These are phyloP conservation scores for Xylona heveae DNA, from an alignment of 495 filamentous ascomycete species.

Conservation along the genomic window DNA sequence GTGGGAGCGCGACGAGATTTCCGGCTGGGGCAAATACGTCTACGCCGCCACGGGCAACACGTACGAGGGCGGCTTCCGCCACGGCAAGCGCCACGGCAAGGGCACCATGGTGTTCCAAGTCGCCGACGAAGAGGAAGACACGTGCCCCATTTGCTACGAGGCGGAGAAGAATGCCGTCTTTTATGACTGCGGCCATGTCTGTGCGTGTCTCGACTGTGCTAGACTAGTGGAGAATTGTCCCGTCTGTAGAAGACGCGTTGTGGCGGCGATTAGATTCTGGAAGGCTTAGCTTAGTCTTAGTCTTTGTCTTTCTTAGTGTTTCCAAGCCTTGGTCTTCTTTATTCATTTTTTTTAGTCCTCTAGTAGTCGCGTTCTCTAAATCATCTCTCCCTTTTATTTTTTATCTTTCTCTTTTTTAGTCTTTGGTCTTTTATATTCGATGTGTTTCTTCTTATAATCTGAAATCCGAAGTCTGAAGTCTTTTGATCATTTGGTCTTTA, in stretches of 20 bases:
- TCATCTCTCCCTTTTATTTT: too few relatives aligned
- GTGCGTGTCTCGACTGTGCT: constrained; percentile 39
- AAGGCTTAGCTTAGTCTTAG: too few relatives aligned
- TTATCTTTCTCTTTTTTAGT: not conserved
- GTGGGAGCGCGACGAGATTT: constrained; percentile 31
- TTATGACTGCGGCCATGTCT: constrained; percentile 45
- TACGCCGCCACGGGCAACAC: constrained; percentile 39
- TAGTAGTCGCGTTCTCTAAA: too few relatives aligned
- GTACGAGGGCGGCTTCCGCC: constrained; percentile 40
- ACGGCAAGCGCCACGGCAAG: constrained; percentile 37
- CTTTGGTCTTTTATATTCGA: not conserved
- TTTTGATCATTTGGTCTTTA: not conserved
- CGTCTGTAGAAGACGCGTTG: constrained; percentile 42
- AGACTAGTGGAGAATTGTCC: constrained; percentile 40
- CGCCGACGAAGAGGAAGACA: constrained; percentile 36
- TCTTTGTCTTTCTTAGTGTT: too few relatives aligned
- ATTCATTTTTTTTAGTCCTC: too few relatives aligned
- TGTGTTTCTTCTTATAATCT: not conserved
- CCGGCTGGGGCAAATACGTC: constrained; percentile 35
- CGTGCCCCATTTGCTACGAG: constrained; percentile 45
- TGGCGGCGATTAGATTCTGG: too few relatives aligned
- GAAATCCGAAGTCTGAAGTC: not conserved
- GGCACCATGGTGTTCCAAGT: constrained; percentile 41
- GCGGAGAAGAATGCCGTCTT: constrained; percentile 39
- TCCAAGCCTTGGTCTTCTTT: too few relatives aligned